These are phyloP conservation scores for Colletotrichum phormii DNA, from an alignment of 2,329 filamentous ascomycete species.

Conservation along the genomic window DNA sequence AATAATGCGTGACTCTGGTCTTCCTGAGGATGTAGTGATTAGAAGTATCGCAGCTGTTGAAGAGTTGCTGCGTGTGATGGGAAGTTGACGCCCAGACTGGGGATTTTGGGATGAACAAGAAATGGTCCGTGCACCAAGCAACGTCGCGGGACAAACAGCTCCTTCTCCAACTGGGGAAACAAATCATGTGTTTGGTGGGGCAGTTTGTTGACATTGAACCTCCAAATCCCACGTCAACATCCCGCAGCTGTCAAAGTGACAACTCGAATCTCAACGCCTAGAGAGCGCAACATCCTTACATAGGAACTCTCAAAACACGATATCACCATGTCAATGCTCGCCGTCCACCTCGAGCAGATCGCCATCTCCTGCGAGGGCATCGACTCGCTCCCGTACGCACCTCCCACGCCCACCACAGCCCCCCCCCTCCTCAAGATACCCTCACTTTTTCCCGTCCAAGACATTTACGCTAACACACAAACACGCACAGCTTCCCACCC, in stretches of 20 bases:
- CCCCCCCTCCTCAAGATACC: neutral
- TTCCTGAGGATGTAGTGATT: too few species aligned
- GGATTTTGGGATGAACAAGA: neutral
- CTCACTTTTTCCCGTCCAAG: conserved; percentile 13
- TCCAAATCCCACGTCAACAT: neutral
- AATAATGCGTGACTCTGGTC: neutral
- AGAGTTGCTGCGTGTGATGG: neutral
- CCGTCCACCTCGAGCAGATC: conserved; percentile 81
- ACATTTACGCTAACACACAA: neutral
- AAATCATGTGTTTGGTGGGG: conserved; percentile 27
- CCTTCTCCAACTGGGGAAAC: neutral
- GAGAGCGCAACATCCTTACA: neutral
- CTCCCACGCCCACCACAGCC: conserved; percentile 27
- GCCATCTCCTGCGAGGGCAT: conserved; percentile 81
- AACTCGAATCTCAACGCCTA: neutral
- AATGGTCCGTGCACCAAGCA: conserved; percentile 16
- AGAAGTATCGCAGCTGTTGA: neutral
- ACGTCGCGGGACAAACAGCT: neutral
- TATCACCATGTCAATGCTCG: conserved; percentile 72
- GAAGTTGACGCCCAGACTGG: neutral
- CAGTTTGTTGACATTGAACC: conserved; percentile 32
- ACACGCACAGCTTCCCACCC: conserved; percentile 76
- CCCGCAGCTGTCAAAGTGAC: neutral
- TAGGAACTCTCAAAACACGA: too few species aligned
- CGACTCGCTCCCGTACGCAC: conserved; percentile 75